These are phyloP conservation scores for Rhizopogon vulgaris DNA, from an alignment of 768 basidiomycete species.

Conservation along the genomic window DNA sequence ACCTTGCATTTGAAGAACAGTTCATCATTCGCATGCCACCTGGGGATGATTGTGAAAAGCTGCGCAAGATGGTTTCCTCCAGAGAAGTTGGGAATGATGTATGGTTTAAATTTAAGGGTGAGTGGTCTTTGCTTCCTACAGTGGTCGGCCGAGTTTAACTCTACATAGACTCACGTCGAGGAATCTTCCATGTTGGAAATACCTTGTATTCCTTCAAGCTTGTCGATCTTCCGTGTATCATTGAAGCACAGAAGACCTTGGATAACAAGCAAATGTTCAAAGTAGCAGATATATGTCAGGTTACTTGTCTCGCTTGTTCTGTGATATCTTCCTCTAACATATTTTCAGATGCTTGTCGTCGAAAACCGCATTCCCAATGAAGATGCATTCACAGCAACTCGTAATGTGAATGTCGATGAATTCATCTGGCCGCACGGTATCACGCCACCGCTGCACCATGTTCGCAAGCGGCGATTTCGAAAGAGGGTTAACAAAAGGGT, in stretches of 20 bases:
- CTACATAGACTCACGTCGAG: constrained; percentile 77
- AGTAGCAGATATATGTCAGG: constrained; percentile 97
- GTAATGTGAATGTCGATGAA: constrained; percentile 84
- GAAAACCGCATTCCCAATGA: constrained; percentile 70
- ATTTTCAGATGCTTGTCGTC: constrained; percentile 81
- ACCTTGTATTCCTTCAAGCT: constrained; percentile 84
- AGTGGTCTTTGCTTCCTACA: background rate
- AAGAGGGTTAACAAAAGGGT: constrained; percentile 83
- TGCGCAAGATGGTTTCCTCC: constrained; percentile 75
- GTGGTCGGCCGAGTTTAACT: background rate
- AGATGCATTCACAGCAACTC: constrained; percentile 53
- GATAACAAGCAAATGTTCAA: constrained; percentile 99
- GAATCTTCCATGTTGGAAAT: constrained; percentile 81
- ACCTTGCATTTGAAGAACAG: constrained; percentile 94
- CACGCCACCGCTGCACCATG: constrained; percentile 88
- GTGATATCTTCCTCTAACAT: constrained; percentile 8
- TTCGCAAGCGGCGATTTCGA: constrained; percentile 86
- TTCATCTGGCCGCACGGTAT: constrained; percentile 97
- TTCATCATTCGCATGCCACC: constrained; percentile 88
- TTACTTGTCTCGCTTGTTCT: constrained; percentile 25
- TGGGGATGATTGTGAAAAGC: constrained; percentile 72
- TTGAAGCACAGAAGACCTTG: constrained; percentile 93
- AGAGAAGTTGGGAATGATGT: constrained; percentile 78
- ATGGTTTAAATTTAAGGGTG: constrained; percentile 99
- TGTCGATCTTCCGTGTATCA: constrained; percentile 90